These are phyloP conservation scores for Trichoderma breve DNA, from an alignment of 2,329 filamentous ascomycete species.

Conservation along the genomic window DNA sequence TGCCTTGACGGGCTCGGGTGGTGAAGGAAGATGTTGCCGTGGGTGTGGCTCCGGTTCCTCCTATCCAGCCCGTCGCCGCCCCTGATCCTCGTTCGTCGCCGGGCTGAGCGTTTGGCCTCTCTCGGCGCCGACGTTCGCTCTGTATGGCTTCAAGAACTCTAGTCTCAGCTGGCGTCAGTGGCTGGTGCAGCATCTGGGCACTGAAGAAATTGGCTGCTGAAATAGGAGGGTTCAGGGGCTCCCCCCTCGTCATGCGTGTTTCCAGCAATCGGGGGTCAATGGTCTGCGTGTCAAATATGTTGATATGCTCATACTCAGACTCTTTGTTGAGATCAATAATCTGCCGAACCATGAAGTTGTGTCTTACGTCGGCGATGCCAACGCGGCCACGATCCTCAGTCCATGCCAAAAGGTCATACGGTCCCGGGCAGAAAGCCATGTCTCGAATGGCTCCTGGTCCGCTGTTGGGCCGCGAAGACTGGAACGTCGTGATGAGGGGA, in stretches of 20 bases:
- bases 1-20: constrained; percentile 35
- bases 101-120: constrained; percentile 37
- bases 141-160: constrained; percentile 57
- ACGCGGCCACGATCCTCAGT: constrained; percentile 80
- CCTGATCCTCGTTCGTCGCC: constrained; percentile 25
- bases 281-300: constrained; percentile 54
- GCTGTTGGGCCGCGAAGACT: constrained; percentile 70
- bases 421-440: constrained; percentile 87
- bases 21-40: constrained; percentile 27
- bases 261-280: constrained; percentile 55
- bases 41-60: constrained; percentile 21
- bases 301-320: constrained; percentile 55
- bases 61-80: constrained; percentile 19
- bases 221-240: constrained; percentile 28
- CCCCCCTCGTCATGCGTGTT: constrained; percentile 43
- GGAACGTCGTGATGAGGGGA: constrained; percentile 71
- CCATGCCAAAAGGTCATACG: constrained; percentile 90
- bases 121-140: constrained; percentile 51
- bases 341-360: constrained; percentile 65
- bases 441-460: constrained; percentile 78
- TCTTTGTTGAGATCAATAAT: constrained; percentile 62
- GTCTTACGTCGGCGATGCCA: constrained; percentile 70
- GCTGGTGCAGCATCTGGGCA: constrained; percentile 41
- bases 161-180: constrained; percentile 54
- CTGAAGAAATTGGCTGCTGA: constrained; percentile 1